Evolutionary conservation across 2,329 filamentous ascomycete species (phyloP).

Genomic region (Peltaster fructicola): DNA sequence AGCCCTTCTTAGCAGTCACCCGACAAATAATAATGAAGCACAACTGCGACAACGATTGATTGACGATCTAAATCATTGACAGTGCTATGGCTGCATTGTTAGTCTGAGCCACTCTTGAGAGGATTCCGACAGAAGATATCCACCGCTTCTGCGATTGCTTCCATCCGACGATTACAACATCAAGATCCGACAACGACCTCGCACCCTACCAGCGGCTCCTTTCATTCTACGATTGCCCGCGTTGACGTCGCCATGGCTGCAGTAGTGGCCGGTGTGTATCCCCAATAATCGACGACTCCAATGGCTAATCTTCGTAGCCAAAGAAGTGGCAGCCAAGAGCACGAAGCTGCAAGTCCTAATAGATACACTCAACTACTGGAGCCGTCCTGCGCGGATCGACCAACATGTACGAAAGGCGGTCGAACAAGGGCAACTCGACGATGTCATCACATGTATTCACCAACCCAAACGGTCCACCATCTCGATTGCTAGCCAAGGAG

Average conservation of each 20-base stretch:
- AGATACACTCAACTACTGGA: conserved; percentile 17
- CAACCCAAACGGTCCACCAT: conserved; percentile 18
- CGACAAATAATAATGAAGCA: too few relatives aligned
- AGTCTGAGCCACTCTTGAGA: too few relatives aligned
- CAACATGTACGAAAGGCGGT: conserved; percentile 19
- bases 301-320: conserved; percentile 16
- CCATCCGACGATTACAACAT: too few relatives aligned
- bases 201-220: too few relatives aligned
- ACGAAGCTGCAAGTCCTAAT: conserved; percentile 19
- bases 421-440: conserved; percentile 12
- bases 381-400: conserved; percentile 12
- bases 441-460: conserved; percentile 17
- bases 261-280: conserved; percentile 15
- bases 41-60: too few relatives aligned
- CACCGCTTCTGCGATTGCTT: too few relatives aligned
- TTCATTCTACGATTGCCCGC: too few relatives aligned
- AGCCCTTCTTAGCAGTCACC: background rate
- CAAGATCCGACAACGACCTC: too few relatives aligned
- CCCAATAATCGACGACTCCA: conserved; percentile 13
- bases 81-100: too few relatives aligned
- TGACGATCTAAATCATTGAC: too few relatives aligned
- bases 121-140: too few relatives aligned
- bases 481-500: conserved; percentile 13
- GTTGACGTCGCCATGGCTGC: conserved; percentile 15
- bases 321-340: conserved; percentile 8